A percentile compares a stretch with the other conserved stretches of the same genome.
Evolutionary conservation across 176 grass and related monocot genomes (phyloP).

Genomic region (Puccinellia tenuiflora): DNA sequence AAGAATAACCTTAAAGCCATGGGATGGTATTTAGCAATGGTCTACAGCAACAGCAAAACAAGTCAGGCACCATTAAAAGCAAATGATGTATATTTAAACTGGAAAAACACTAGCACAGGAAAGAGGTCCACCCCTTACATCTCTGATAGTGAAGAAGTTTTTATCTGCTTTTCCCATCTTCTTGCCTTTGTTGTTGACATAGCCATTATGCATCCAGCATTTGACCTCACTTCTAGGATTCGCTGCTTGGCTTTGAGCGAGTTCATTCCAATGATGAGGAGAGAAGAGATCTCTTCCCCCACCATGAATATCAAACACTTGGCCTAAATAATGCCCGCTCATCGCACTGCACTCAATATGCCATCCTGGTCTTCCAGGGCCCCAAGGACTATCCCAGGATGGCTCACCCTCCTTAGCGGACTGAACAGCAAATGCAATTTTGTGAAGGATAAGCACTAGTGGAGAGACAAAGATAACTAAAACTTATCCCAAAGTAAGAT

Average conservation of each 20-base stretch:
- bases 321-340: conserved; percentile 49
- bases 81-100: neutral
- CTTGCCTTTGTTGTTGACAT: conserved; percentile 64
- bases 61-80: neutral
- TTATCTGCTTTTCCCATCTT: conserved; percentile 71
- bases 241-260: conserved; percentile 51
- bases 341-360: conserved; percentile 86
- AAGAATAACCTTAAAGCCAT: conserved; percentile 83
- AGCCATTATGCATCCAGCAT: conserved; percentile 69
- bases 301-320: conserved; percentile 68
- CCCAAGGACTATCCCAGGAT: conserved; percentile 63
- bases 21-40: conserved; percentile 75
- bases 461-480: neutral
- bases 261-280: conserved; percentile 72
- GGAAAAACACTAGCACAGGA: neutral
- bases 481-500: neutral
- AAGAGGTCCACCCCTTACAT: conserved; percentile 45
- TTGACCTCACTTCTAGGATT: conserved; percentile 41
- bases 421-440: conserved; percentile 5
- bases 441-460: conserved; percentile 12
- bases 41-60: conserved; percentile 28
- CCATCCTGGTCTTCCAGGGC: conserved; percentile 67
- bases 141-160: conserved; percentile 89
- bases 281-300: conserved; percentile 67
- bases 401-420: conserved; percentile 48